These are phyloP conservation scores for Nectriaceae sp. DNA, from an alignment of 2,329 filamentous ascomycete genomes.

Conservation along the genomic window DNA sequence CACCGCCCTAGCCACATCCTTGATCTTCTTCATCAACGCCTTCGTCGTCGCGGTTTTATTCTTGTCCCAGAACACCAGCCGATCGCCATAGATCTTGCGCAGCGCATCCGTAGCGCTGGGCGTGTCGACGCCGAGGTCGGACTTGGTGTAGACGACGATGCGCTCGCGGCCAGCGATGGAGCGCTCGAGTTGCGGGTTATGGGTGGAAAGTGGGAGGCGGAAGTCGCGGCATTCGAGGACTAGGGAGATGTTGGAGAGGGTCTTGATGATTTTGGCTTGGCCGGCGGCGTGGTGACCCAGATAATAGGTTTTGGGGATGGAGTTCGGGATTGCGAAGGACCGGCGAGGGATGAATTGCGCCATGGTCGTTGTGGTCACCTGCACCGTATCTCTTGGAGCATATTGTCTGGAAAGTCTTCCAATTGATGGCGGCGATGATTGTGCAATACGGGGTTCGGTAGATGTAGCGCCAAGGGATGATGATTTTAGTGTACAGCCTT, in stretches of 20 bases:
- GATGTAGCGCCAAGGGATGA: not conserved
- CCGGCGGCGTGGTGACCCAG: constrained; percentile 89
- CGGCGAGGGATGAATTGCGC: constrained; percentile 70
- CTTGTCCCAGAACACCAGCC: constrained; percentile 48
- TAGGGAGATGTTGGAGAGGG: constrained; percentile 79
- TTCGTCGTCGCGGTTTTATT: constrained; percentile 34
- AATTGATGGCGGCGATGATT: not conserved
- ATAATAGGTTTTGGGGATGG: constrained; percentile 88
- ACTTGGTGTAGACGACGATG: constrained; percentile 88
- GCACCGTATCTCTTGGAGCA: not conserved
- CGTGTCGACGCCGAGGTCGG: constrained; percentile 64
- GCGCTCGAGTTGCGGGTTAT: constrained; percentile 87
- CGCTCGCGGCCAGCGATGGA: constrained; percentile 71
- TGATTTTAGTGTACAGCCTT: constrained; percentile 20
- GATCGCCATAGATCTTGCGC: constrained; percentile 36
- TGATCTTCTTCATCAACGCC: constrained; percentile 41
- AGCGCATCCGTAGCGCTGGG: constrained; percentile 29
- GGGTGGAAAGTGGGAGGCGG: constrained; percentile 82
- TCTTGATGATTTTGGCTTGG: constrained; percentile 74
- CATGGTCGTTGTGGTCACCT: constrained; percentile 21
- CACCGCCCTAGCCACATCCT: constrained; percentile 30
- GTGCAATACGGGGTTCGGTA: constrained; percentile 1
- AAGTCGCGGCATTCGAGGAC: constrained; percentile 95
- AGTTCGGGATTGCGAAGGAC: constrained; percentile 69
- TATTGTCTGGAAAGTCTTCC: constrained; percentile 2